These are phyloP conservation scores for Aspergillus carbonarius DNA, from an alignment of 2,329 filamentous ascomycete species.

Conservation along the genomic window DNA sequence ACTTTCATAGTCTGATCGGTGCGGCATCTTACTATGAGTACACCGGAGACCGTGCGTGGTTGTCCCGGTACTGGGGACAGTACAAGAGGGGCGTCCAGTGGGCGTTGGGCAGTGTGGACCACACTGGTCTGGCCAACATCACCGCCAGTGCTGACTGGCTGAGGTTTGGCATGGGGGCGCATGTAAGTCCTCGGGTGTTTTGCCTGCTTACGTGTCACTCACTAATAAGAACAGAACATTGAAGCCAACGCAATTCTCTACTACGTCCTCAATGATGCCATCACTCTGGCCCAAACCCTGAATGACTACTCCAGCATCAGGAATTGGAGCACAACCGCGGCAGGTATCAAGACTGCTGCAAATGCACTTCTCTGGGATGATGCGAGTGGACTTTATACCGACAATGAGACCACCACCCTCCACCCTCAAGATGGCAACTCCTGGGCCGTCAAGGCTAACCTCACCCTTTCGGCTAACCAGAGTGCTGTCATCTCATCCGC, in stretches of 20 bases:
- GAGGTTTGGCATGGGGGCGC: conserved; percentile 51
- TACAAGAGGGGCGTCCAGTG: conserved; percentile 47
- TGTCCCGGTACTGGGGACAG: conserved; percentile 43
- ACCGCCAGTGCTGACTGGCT: conserved; percentile 49
- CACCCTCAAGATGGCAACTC: conserved; percentile 39
- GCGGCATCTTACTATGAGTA: conserved; percentile 48
- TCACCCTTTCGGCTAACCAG: conserved; percentile 25
- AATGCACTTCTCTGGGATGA: conserved; percentile 30
- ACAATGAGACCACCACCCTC: conserved; percentile 31
- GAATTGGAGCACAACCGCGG: conserved; percentile 23
- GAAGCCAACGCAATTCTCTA: conserved; percentile 49
- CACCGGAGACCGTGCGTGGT: conserved; percentile 42
- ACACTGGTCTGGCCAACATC: conserved; percentile 47
- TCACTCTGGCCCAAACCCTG: conserved; percentile 22
- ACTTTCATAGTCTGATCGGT: conserved; percentile 51
- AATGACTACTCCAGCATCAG: conserved; percentile 16
- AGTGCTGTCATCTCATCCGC: conserved; percentile 33
- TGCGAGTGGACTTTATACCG: conserved; percentile 22
- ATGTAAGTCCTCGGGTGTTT: too few species aligned
- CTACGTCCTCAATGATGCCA: conserved; percentile 27
- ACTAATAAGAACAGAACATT: conserved; percentile 17
- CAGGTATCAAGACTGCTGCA: conserved; percentile 24
- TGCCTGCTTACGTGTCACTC: too few species aligned
- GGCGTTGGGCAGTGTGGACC: conserved; percentile 44
- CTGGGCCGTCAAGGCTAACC: conserved; percentile 39